Percentiles rank a stretch among this genome's conserved stretches.
Conservation (phyloP, 2,329 filamentous ascomycete species). For the Capronia coronata region DNA sequence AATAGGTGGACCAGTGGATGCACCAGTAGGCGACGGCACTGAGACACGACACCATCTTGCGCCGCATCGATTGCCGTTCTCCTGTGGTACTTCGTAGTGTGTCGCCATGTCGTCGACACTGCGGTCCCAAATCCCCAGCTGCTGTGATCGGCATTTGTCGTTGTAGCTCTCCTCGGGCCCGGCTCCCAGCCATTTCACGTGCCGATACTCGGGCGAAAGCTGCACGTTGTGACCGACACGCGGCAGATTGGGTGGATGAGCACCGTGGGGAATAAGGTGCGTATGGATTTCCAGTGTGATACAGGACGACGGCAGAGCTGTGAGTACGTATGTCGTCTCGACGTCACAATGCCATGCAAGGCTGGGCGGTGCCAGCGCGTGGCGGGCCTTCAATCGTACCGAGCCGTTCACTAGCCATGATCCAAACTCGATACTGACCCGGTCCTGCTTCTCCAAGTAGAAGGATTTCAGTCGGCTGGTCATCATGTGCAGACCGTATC, state of each 20-base stretch:
- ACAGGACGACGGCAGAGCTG: background rate
- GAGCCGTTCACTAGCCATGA: background rate
- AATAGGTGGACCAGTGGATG: background rate
- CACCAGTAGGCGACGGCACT: background rate
- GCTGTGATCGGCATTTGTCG: conserved; percentile 58
- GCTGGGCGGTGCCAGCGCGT: conserved; percentile 50
- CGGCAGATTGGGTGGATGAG: conserved; percentile 40
- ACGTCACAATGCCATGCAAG: conserved; percentile 54
- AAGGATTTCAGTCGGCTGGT: conserved; percentile 22
- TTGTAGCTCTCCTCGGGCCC: conserved; percentile 61
- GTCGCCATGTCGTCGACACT: conserved; percentile 46
- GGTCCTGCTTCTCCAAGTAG: background rate
- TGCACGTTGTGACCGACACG: conserved; percentile 56
- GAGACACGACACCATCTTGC: conserved; percentile 48
- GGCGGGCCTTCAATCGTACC: conserved; percentile 39
- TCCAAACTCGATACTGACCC: background rate
- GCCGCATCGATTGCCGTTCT: conserved; percentile 58
- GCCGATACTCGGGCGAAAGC: conserved; percentile 43
- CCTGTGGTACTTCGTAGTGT: conserved; percentile 61
- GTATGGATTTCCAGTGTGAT: conserved; percentile 11
- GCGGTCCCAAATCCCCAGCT: conserved; percentile 46
- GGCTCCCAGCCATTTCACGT: conserved; percentile 55
- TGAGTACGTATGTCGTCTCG: conserved; percentile 24
- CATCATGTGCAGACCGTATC: conserved; percentile 27
- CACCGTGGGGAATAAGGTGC: conserved; percentile 4